phyloP scores from a whole-genome alignment of 495 filamentous ascomycete species.

The Penicillium samsonianum region DNA sequence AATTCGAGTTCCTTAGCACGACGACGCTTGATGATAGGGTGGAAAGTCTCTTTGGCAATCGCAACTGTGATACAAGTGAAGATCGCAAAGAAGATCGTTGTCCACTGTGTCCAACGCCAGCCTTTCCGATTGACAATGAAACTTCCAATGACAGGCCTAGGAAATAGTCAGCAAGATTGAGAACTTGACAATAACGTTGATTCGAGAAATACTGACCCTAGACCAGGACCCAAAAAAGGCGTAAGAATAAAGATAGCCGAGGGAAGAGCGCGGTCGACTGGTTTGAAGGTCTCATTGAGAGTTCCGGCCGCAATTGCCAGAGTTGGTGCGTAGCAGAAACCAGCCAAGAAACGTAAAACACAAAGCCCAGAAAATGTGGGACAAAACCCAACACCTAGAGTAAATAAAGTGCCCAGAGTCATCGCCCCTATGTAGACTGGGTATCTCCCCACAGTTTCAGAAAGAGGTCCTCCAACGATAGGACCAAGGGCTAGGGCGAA shows the following conservation, averaged over 20 bases:
- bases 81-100: conserved; percentile 47
- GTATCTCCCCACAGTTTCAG: conserved; percentile 59
- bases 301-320: conserved; percentile 47
- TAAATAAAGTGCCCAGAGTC: conserved; percentile 59
- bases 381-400: conserved; percentile 60
- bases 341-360: conserved; percentile 63
- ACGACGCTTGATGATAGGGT: conserved; percentile 57
- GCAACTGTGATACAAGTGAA: conserved; percentile 33
- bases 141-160: conserved; percentile 63
- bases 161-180: conserved; percentile 37
- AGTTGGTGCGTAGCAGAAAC: conserved; percentile 45
- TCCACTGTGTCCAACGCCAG: conserved; percentile 67
- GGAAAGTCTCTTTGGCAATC: conserved; percentile 59
- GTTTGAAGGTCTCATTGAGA: conserved; percentile 46
- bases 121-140: conserved; percentile 57
- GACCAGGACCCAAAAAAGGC: conserved; percentile 37
- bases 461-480: conserved; percentile 59
- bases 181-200: neutral
- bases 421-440: conserved; percentile 55
- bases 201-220: conserved; percentile 36
- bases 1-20: conserved; percentile 48
- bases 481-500: conserved; percentile 61
- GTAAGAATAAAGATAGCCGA: conserved; percentile 41
- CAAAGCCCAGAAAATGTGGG: conserved; percentile 56
- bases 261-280: conserved; percentile 34